Conservation (phyloP, 139 green algal species). For the Parachlorella kessleri region DNA sequence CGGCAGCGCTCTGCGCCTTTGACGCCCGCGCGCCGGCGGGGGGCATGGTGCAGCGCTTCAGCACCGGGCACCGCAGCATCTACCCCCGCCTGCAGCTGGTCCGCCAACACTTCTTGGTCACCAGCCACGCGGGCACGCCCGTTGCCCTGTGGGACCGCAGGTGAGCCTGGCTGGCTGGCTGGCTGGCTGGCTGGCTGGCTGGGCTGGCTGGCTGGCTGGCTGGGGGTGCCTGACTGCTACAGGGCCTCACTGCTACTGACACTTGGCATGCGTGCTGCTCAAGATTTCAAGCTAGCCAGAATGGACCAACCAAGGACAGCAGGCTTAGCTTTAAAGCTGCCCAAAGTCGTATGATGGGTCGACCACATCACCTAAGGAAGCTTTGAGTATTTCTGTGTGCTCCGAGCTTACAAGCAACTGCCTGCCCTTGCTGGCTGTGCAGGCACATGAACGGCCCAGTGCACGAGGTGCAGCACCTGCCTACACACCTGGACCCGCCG, state of each 20-base stretch:
- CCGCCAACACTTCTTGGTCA: conserved; percentile 46
- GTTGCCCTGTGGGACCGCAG: conserved; percentile 44
- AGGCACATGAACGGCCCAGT: conserved; percentile 23
- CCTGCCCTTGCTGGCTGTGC: not conserved
- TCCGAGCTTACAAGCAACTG: not conserved
- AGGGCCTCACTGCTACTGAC: too few species aligned
- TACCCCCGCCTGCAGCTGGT: conserved; percentile 35
- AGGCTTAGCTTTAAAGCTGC: not conserved
- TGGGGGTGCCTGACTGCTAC: too few species aligned
- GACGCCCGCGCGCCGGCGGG: not conserved
- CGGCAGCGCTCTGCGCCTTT: conserved; percentile 22
- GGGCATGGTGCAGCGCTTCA: conserved; percentile 41
- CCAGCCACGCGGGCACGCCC: conserved; percentile 40
- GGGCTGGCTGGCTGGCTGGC: not conserved
- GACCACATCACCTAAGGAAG: not conserved
- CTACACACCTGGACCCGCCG: not conserved
- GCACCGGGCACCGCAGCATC: conserved; percentile 42
- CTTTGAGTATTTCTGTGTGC: not conserved
- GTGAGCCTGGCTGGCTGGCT: not conserved
- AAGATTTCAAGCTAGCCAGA: not conserved
- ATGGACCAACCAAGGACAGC: not conserved
- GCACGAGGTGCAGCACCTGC: conserved; percentile 18
- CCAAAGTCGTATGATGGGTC: not conserved
- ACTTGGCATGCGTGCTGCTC: not conserved
- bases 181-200: not conserved